Evolutionary conservation across 345 rosid species (phyloP).

Genomic region (Microthlaspi erraticum): DNA sequence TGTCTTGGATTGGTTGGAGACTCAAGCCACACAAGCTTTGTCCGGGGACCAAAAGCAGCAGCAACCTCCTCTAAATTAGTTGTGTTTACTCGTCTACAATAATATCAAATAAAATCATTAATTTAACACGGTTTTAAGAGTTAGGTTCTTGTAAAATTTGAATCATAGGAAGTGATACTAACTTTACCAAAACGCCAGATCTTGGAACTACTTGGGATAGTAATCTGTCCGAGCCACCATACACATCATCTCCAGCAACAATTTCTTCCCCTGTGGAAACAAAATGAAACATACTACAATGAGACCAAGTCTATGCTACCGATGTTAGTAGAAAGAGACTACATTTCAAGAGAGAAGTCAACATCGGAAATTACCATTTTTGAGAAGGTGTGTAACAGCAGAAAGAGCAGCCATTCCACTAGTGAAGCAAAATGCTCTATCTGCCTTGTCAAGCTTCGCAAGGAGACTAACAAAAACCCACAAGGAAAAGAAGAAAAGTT

Average conservation of each 20-base stretch:
- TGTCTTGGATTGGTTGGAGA: conserved; percentile 92
- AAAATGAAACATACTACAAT: conserved; percentile 3
- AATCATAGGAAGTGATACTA: conserved; percentile 45
- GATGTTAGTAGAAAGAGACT: background rate
- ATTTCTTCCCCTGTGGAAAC: conserved; percentile 71
- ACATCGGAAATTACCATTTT: conserved; percentile 52
- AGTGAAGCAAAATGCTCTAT: conserved; percentile 94
- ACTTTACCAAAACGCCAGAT: conserved; percentile 81
- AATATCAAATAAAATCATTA: conserved; percentile 28
- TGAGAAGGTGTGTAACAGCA: conserved; percentile 77
- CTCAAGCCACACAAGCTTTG: conserved; percentile 94
- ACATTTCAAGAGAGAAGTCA: background rate
- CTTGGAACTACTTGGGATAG: conserved; percentile 83
- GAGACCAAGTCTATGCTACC: background rate
- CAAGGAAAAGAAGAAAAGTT: conserved; percentile 14
- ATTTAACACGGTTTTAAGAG: conserved; percentile 16
- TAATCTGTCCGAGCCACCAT: conserved; percentile 94
- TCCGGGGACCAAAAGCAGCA: conserved; percentile 71
- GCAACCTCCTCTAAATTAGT: conserved; percentile 71
- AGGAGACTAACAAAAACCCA: conserved; percentile 60
- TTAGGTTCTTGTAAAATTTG: background rate
- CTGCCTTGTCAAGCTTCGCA: conserved; percentile 94
- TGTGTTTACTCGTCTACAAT: conserved; percentile 80
- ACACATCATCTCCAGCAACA: conserved; percentile 93
- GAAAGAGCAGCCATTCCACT: conserved; percentile 99